Percentiles rank a stretch among this genome's conserved stretches.
Conservation (phyloP, 2,329 filamentous ascomycete genomes). For the Zasmidium cellare region DNA sequence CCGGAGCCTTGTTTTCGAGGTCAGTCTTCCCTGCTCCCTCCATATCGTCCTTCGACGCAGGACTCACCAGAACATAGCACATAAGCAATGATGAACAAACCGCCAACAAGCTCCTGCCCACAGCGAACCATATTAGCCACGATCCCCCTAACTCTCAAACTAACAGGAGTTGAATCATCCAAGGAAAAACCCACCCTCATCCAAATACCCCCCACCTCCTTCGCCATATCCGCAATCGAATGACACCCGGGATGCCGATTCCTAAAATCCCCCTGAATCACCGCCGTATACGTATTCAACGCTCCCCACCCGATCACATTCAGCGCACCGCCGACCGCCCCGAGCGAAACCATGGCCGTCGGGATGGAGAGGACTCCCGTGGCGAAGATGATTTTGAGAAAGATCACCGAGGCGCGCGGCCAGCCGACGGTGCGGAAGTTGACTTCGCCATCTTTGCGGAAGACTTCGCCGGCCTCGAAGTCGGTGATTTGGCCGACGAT, state of each 20-base stretch:
- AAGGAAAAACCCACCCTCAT: too few species aligned
- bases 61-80: slow-evolving; percentile 52
- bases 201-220: slow-evolving; percentile 54
- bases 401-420: slow-evolving; percentile 54
- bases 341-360: slow-evolving; percentile 48
- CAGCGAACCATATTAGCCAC: too few species aligned
- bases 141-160: too few species aligned
- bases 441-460: slow-evolving; percentile 51
- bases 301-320: slow-evolving; percentile 50
- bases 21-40: background rate
- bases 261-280: slow-evolving; percentile 47
- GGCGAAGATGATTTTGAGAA: slow-evolving; percentile 55
- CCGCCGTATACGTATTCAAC: slow-evolving; percentile 52
- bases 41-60: background rate
- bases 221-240: slow-evolving; percentile 59
- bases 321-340: slow-evolving; percentile 50
- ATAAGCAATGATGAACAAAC: slow-evolving; percentile 59
- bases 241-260: slow-evolving; percentile 54
- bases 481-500: slow-evolving; percentile 24
- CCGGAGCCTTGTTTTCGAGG: slow-evolving; percentile 41
- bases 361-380: slow-evolving; percentile 54
- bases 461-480: slow-evolving; percentile 49
- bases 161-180: too few species aligned
- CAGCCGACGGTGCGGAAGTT: slow-evolving; percentile 57
- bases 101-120: slow-evolving; percentile 57